Base-by-base conservation (phyloP, 2,329 filamentous ascomycete genomes). In the Pseudogymnoascus sp. region DNA sequence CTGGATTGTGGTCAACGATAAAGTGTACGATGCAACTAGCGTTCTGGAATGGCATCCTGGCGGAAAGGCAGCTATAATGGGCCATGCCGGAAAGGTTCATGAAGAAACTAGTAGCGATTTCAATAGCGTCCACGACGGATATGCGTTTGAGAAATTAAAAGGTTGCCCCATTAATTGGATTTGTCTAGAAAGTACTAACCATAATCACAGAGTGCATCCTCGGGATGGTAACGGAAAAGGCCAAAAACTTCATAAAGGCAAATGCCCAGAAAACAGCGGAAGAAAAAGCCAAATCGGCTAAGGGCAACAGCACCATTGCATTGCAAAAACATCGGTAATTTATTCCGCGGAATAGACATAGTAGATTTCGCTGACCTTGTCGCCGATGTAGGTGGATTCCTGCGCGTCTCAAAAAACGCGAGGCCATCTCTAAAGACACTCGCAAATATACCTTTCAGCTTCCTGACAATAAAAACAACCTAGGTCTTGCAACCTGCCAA, bases 1-100 rank as follows among this genome's bases (percentile, higher is more conserved):
- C 66, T 83, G 81, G 81, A 75, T 84, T n/a, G 78, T 82, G 0
- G 73, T 83, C 3, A 78, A 82, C 62, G 77, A 75, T 6, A 82
- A 80, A 53, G 80, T 82, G 0, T 82, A 82, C 63, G 79, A 82
- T 67, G 77, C 74, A 0, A 82, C 80, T 3, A 76, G 73, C 56
- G 77, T 80, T 2, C 67, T 82, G 14, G 67, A 70, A 6, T 80
- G 79, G 79, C 80, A 82, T 72, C 80, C 79, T 6, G 79, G 79
- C 6, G 80, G 80, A 1, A 78, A 77, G 62, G 75, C 76, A 1
- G 72, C 80, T 0, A 78, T 83, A 26, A 70, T 82, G 64, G 74
- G 72, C 0, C 81, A 83, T 68, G 81, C 80, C 0, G 81, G 81
- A 0, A 78, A 76, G 59, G 77, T 81, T 1, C 79, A 82, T 68